Conservation (phyloP, 2,329 filamentous ascomycete species). For the Zasmidium angulare region DNA sequence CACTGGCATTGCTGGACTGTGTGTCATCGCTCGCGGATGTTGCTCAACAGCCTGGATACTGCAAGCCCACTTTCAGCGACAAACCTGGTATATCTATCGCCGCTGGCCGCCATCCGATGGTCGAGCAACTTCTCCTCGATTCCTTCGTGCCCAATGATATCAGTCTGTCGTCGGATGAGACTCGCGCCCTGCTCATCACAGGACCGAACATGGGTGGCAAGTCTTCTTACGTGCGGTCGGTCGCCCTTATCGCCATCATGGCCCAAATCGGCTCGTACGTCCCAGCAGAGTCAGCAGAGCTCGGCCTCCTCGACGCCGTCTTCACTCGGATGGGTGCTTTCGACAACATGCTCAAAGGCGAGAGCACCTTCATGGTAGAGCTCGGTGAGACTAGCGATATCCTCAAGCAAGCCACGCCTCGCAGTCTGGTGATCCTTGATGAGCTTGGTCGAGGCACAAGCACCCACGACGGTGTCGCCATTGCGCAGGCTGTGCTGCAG, state of each 20-base stretch:
- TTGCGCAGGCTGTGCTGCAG: conserved; percentile 86
- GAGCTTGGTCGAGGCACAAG: conserved; percentile 91
- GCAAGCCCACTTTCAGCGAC: conserved; percentile 68
- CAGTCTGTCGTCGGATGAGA: conserved; percentile 63
- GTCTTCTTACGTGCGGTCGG: conserved; percentile 91
- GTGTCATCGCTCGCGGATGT: conserved; percentile 82
- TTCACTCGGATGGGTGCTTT: conserved; percentile 95
- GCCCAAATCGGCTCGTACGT: conserved; percentile 94
- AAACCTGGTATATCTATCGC: conserved; percentile 68
- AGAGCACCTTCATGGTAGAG: conserved; percentile 98
- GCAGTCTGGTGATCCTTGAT: conserved; percentile 86
- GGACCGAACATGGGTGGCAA: conserved; percentile 99
- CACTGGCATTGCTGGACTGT: conserved; percentile 85
- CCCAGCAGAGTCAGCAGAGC: conserved; percentile 69
- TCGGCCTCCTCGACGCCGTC: conserved; percentile 87
- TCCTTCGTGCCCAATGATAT: conserved; percentile 91
- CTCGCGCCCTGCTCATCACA: conserved; percentile 81
- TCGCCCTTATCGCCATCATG: conserved; percentile 89
- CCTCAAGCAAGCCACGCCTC: conserved; percentile 80
- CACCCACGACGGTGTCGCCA: conserved; percentile 94
- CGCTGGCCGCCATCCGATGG: conserved; percentile 88
- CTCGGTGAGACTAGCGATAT: conserved; percentile 90
- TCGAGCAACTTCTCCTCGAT: conserved; percentile 82
- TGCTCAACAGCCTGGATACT: conserved; percentile 83
- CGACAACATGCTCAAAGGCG: conserved; percentile 92